These are phyloP conservation scores for Xylaria grammica DNA, from an alignment of 495 filamentous ascomycete species.

Conservation along the genomic window DNA sequence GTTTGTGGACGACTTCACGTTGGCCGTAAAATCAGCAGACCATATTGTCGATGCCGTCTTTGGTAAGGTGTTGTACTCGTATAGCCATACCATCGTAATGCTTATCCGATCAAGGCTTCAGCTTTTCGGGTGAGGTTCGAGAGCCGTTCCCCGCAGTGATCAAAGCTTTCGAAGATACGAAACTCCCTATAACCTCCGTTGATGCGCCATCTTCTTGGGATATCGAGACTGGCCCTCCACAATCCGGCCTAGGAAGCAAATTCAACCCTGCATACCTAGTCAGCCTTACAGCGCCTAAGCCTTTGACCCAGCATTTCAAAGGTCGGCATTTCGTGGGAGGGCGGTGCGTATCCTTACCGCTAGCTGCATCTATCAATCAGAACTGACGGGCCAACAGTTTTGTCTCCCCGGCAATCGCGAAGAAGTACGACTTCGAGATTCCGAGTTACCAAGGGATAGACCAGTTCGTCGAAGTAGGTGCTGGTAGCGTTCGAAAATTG, in stretches of 20 bases:
- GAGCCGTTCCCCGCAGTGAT: constrained; percentile 88
- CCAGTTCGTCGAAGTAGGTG: constrained; percentile 80
- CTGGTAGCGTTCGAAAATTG: constrained; percentile 60
- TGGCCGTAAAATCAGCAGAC: constrained; percentile 68
- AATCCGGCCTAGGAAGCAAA: constrained; percentile 73
- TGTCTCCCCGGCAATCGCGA: constrained; percentile 74
- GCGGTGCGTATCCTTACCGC: constrained; percentile 49
- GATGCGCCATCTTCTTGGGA: constrained; percentile 95
- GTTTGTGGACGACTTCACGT: constrained; percentile 80
- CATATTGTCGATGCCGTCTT: constrained; percentile 95
- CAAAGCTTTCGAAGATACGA: constrained; percentile 70
- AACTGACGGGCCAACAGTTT: constrained; percentile 62
- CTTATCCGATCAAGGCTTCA: constrained; percentile 67
- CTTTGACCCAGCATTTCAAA: constrained; percentile 79
- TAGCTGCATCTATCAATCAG: not conserved
- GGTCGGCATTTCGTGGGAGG: constrained; percentile 92
- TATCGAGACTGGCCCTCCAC: constrained; percentile 83
- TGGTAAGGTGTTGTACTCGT: constrained; percentile 53
- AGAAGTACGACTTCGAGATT: constrained; percentile 85
- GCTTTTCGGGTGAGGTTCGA: constrained; percentile 88
- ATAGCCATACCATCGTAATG: constrained; percentile 9
- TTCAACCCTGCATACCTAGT: constrained; percentile 81
- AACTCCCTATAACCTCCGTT: constrained; percentile 80
- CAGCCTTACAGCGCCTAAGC: constrained; percentile 93
- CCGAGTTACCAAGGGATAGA: constrained; percentile 87